phyloP scores from a whole-genome alignment of 164 flowering plant genomes.

The Liriodendron chinense region DNA sequence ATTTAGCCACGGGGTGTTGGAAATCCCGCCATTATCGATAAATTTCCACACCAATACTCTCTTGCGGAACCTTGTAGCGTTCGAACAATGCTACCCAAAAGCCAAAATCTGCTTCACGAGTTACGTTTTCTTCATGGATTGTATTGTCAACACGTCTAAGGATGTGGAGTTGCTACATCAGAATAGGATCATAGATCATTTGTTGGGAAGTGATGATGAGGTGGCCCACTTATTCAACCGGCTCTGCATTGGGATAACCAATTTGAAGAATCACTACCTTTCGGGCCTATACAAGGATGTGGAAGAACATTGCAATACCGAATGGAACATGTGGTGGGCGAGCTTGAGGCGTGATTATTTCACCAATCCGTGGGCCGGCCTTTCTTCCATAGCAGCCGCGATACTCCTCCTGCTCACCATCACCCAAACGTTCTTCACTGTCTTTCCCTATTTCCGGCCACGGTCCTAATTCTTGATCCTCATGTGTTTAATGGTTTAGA shows the following conservation, averaged over 20 bases:
- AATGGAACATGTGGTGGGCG: too few species aligned
- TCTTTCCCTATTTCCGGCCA: conserved; percentile 8
- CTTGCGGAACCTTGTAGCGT: conserved; percentile 51
- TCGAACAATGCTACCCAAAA: conserved; percentile 45
- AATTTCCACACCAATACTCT: conserved; percentile 40
- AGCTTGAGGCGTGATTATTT: too few species aligned
- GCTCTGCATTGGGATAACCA: too few species aligned
- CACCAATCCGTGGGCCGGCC: conserved; percentile 19
- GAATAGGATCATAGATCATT: conserved; percentile 40
- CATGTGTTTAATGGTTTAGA: too few species aligned
- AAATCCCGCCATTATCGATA: conserved; percentile 34
- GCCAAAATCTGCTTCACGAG: conserved; percentile 43
- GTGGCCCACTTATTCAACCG: conserved; percentile 51
- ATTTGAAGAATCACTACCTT: conserved; percentile 35
- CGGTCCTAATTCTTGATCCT: too few species aligned
- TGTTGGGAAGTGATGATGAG: conserved; percentile 49
- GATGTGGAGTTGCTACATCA: conserved; percentile 42
- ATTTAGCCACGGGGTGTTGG: conserved; percentile 42
- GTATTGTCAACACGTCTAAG: conserved; percentile 39
- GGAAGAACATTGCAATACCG: too few species aligned
- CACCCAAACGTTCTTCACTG: conserved; percentile 15
- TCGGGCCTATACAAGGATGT: conserved; percentile 19
- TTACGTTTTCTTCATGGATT: conserved; percentile 53
- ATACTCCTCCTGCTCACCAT: conserved; percentile 20
- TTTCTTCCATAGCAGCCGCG: conserved; percentile 22